These are phyloP conservation scores for Ceratocystis papillata DNA, from an alignment of 2,329 filamentous ascomycete genomes.

Conservation along the genomic window DNA sequence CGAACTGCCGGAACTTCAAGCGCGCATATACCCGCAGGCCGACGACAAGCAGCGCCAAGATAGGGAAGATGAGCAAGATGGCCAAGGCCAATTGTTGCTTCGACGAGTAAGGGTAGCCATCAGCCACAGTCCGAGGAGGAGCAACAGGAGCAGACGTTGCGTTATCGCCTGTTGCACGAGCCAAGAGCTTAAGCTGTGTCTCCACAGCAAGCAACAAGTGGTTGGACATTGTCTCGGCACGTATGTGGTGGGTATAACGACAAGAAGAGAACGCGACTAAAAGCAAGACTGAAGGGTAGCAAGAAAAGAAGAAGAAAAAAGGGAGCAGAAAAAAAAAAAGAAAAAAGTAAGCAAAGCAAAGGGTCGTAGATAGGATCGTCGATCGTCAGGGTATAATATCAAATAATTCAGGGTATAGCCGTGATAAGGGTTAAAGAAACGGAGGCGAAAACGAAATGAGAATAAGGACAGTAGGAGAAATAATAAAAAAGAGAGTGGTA, in stretches of 20 bases:
- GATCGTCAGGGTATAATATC: conserved; percentile 11
- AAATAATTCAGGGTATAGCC: neutral
- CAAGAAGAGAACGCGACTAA: neutral
- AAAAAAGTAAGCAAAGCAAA: neutral
- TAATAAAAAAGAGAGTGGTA: neutral
- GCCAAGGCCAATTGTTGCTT: conserved; percentile 30
- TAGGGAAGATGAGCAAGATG: conserved; percentile 31
- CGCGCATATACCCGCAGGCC: conserved; percentile 29
- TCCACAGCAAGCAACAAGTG: neutral
- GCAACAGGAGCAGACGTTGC: neutral
- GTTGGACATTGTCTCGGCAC: neutral
- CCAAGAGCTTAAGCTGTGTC: neutral
- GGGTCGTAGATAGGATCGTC: neutral
- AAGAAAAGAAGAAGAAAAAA: neutral
- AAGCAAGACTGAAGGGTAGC: neutral
- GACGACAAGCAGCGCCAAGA: conserved; percentile 28
- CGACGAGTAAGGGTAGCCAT: conserved; percentile 23
- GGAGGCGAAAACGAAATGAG: neutral
- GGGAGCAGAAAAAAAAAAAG: neutral
- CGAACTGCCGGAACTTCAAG: conserved; percentile 28
- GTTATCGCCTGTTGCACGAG: neutral
- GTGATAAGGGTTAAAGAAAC: neutral
- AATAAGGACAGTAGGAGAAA: neutral
- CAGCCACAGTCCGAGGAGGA: neutral
- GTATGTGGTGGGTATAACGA: neutral